phyloP scores from a whole-genome alignment of 345 rosid genomes.

The Camelina neglecta region DNA sequence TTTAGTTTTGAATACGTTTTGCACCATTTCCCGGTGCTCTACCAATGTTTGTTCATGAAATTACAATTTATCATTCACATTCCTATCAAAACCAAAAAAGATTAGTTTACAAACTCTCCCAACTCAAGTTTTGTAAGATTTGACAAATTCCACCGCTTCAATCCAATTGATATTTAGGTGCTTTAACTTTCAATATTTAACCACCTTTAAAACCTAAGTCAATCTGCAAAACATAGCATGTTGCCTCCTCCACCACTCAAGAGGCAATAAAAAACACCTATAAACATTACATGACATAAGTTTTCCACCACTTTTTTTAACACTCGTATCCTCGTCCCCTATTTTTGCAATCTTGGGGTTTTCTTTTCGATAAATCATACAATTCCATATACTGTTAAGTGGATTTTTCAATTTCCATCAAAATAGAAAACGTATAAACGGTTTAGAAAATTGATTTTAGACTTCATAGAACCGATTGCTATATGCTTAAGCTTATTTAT shows the following conservation, averaged over 20 bases:
- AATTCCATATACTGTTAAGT: neutral
- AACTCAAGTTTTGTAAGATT: neutral
- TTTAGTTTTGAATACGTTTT: neutral
- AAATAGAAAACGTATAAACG: neutral
- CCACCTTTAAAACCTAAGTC: neutral
- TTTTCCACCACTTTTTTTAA: neutral
- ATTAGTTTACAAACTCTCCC: neutral
- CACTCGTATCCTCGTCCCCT: neutral
- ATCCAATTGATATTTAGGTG: slow-evolving; percentile 7
- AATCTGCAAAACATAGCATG: slow-evolving; percentile 5
- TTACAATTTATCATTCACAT: no score
- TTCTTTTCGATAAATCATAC: neutral
- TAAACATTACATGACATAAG: neutral
- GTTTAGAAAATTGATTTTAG: neutral
- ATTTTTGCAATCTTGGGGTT: neutral
- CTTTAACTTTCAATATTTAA: neutral
- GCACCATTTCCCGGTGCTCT: neutral
- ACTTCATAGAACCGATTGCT: slow-evolving; percentile 6
- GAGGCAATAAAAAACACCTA: neutral
- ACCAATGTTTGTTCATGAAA: neutral
- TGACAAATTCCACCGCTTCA: neutral
- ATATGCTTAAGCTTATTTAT: neutral
- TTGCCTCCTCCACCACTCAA: neutral
- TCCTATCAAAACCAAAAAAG: no score
- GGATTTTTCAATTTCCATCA: neutral